Conservation (phyloP, 139 green algal genomes). For the Astrephomene gubernaculifera region DNA sequence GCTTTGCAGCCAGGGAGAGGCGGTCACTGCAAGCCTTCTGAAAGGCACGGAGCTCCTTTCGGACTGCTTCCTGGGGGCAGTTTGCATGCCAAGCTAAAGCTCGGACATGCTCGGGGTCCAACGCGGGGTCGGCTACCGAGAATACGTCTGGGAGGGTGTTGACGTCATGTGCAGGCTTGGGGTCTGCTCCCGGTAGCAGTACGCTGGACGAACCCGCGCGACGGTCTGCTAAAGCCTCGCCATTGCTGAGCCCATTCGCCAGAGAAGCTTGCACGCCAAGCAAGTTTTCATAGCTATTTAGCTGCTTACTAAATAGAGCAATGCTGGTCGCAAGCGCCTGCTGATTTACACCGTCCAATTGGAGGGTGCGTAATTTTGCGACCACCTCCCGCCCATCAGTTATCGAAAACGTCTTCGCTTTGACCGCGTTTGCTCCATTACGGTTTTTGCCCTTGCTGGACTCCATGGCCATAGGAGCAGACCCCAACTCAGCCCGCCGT, state of each 20-base stretch:
- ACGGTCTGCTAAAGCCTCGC: too few species aligned
- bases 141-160: neutral
- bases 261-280: neutral
- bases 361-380: neutral
- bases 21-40: conserved; percentile 4
- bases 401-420: too few species aligned
- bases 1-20: neutral
- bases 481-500: too few species aligned
- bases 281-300: neutral
- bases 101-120: conserved; percentile 8
- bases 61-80: conserved; percentile 11
- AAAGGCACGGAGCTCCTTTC: conserved; percentile 23
- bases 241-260: neutral
- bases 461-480: too few species aligned
- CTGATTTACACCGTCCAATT: neutral
- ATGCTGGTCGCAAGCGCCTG: neutral
- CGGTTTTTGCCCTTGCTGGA: too few species aligned
- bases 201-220: too few species aligned
- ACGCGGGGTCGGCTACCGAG: neutral
- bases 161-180: too few species aligned
- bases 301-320: neutral
- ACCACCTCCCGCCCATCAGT: neutral
- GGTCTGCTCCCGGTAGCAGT: too few species aligned
- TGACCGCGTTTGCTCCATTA: too few species aligned
- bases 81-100: neutral